phyloP scores from a whole-genome alignment of 1,284 basidiomycete species.

The Ustilago cynodontis region DNA sequence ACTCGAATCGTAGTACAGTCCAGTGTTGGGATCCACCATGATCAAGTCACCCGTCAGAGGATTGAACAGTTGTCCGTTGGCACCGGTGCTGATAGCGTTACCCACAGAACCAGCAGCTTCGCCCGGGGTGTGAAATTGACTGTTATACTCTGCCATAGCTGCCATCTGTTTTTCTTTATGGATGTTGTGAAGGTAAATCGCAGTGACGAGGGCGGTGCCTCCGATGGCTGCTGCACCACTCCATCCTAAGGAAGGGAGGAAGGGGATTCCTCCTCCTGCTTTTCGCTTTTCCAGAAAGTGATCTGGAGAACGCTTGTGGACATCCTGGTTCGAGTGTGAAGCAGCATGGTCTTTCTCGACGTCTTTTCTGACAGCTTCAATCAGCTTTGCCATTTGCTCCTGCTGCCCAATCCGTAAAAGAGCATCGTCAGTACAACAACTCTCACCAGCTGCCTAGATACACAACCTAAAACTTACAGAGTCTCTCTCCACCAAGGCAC shows the following conservation, averaged over 20 bases:
- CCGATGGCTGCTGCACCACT: conserved; percentile 9
- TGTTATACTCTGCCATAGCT: conserved; percentile 10
- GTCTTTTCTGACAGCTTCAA: conserved; percentile 10
- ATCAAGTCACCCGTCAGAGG: conserved; percentile 36
- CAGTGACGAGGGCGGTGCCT: conserved; percentile 11
- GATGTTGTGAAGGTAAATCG: conserved; percentile 27
- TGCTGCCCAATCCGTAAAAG: too few species aligned
- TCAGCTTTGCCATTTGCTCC: neutral
- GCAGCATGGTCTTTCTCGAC: neutral
- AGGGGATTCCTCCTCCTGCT: neutral
- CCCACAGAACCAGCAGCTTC: conserved; percentile 36
- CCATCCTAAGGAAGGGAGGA: conserved; percentile 20
- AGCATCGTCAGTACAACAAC: neutral
- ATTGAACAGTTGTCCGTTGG: conserved; percentile 45
- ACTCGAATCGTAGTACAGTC: conserved; percentile 35
- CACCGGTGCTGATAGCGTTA: conserved; percentile 40
- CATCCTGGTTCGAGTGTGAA: neutral
- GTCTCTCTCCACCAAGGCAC: neutral
- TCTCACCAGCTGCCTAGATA: neutral
- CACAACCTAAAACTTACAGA: neutral
- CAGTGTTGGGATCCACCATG: conserved; percentile 29
- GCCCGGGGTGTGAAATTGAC: conserved; percentile 25
- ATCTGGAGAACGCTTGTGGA: neutral
- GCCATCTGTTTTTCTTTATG: conserved; percentile 27
- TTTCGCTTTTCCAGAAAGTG: conserved; percentile 21